Evolutionary conservation across 202 grass and related monocot genomes (phyloP), one percentile per base, ranked within the genome.

Genomic region (Carex sylvatica): DNA sequence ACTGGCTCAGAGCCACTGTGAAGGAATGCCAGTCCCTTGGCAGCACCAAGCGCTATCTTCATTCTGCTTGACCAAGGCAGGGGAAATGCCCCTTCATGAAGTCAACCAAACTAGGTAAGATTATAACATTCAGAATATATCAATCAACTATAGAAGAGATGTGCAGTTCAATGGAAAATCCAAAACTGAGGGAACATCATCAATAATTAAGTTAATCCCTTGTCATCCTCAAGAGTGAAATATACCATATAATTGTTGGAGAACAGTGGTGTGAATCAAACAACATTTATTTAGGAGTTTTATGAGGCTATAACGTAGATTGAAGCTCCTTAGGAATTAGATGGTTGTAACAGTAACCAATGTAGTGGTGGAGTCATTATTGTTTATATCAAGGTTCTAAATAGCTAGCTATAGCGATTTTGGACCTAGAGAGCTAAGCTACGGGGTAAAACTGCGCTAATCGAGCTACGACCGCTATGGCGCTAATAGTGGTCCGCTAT

Each of bases 61-160:
- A 95, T 92, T 82, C 93, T 92, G 83, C 81, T 89, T 42, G 93
- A 67, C 93, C 93, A 95, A 80, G 93, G 90, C 85, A 95, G 83
- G 80, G 93, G 93, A 92, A 95, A 87, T 79, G 87, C 83, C 86
- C 90, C 88, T 95, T 92, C 85, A 92, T 87, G 79, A 89, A 76
- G 80, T 79, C 80, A 90, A 19, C 90, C 16, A 86, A 70, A 75
- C 14, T 74, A 82, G 61, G 70, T 88, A 83, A 94, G 87, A 86
- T 52, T 56, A 86, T 5, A 14, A 74, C 38, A 82, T 75, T 26
- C 72, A 75, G 2, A 55, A 75, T 56, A 75, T 75, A 15, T 31
- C 4, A 28, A 75, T 15, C 23, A 75, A 75, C 49, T 31, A 56
- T 33, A 30, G 49, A 55, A 74, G 70, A 49, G 19, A 15, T 12